Base-by-base conservation (phyloP, 2,329 filamentous ascomycete species). In the Tolypocladium inflatum region DNA sequence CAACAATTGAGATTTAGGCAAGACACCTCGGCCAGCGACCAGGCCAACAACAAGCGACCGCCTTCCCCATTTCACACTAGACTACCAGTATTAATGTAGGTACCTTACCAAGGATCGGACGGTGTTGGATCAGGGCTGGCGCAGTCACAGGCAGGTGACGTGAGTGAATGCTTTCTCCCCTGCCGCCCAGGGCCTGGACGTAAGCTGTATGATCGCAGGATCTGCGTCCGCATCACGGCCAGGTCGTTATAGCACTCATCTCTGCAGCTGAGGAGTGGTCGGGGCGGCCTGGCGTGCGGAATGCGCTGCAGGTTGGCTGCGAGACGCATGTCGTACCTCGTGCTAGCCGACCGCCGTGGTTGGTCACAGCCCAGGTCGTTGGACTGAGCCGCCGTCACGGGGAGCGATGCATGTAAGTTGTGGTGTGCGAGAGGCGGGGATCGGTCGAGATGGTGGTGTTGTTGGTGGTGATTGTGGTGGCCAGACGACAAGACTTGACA, bases 381-480 rank as follows among this genome's bases (percentile, higher is more conserved):
- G 33, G 43, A 21, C 33, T 38, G 55, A 56, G 42, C 55, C 55
- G 55, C 55, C 42, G 55, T 56, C 55, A 56, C 55, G 55, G 55
- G 55, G 39, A 43, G 42, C 54, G 15, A 13, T 33, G 55, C 35
- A 39, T 50, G 33, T 43, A 33, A 42, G 53, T 55, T 39, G 26
- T 42, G 39, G 53, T 42, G 53, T 35, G 53, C 17, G 33, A 33
- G 53, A n/a, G 21, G 53, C 39, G 38, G 53, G 53, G 39, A 54
- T 33, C 21, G 4, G 38, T 17, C 7, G 35, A 37, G 35, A 17
- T 23, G 52, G 37, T 23, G 35, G 35, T 54, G 37, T 0, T 19
- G 23, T 26, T 17, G 30, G 9, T 33, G 23, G 21, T 26, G 43
- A 8, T 30, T 26, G 17, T 33, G 23, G 39, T 35, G 53, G 39